phyloP scores from a whole-genome alignment of 2,329 filamentous ascomycete species.

The Xylaria arbuscula region DNA sequence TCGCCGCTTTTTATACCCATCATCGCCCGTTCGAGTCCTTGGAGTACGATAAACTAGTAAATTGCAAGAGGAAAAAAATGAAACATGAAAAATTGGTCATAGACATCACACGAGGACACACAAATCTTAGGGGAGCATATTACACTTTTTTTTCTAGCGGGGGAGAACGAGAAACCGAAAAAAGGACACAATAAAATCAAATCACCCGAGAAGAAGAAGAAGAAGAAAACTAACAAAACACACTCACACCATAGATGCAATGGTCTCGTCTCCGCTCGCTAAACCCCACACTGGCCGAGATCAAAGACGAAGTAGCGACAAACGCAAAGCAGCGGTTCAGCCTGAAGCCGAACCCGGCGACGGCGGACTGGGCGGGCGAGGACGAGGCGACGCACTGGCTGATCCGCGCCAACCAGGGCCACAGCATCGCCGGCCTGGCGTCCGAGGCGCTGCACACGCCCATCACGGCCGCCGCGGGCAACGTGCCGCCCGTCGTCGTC shows the following conservation, averaged over 20 bases:
- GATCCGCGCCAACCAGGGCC: constrained; percentile 96
- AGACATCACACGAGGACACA: not conserved
- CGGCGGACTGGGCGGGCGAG: constrained; percentile 45
- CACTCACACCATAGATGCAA: constrained; percentile 62
- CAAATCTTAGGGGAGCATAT: not conserved
- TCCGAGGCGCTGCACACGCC: constrained; percentile 76
- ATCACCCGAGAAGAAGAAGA: not conserved
- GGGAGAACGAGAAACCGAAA: not conserved
- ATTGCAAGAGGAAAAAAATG: not conserved
- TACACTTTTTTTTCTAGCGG: not conserved
- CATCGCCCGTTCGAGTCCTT: not conserved
- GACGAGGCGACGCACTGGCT: constrained; percentile 74
- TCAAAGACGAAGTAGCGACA: constrained; percentile 73
- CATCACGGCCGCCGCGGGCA: constrained; percentile 67
- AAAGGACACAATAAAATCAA: no score
- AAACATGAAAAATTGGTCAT: not conserved
- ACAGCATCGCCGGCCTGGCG: constrained; percentile 78
- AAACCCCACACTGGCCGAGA: constrained; percentile 78
- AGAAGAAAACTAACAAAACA: not conserved
- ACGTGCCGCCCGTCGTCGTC: constrained; percentile 75
- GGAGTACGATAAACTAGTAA: no score
- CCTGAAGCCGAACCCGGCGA: constrained; percentile 67
- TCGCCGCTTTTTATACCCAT: not conserved
- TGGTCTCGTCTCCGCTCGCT: constrained; percentile 73
- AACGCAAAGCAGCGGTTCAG: constrained; percentile 95